Evolutionary conservation across 1,139 yeast genomes (phyloP).

Genomic region (Waltiozyma sp.): DNA sequence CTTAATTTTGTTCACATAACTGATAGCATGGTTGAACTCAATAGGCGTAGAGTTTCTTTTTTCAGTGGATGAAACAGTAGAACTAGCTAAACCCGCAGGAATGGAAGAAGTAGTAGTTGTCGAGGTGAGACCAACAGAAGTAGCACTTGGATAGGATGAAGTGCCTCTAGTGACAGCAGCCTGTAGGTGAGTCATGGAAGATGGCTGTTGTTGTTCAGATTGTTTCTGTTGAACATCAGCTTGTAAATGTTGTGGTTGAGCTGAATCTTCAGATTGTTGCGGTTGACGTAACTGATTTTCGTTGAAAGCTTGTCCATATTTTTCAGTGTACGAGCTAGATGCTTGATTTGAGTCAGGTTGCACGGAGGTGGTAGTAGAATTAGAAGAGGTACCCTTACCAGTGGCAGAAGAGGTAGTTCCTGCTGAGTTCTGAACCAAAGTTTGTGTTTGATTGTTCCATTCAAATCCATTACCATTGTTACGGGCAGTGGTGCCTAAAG

Average conservation of each 20-base stretch:
- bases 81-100: no score
- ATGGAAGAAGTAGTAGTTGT: background rate
- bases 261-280: no score
- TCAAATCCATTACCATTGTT: slow-evolving; percentile 4
- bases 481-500: slow-evolving; percentile 67
- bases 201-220: slow-evolving; percentile 13
- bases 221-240: slow-evolving; percentile 14
- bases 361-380: no score
- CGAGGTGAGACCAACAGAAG: slow-evolving; percentile 4
- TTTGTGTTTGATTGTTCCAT: slow-evolving; percentile 1
- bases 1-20: slow-evolving; percentile 90
- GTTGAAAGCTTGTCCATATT: no score
- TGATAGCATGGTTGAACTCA: slow-evolving; percentile 94
- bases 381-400: no score
- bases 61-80: no score
- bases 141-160: background rate
- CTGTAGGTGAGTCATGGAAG: slow-evolving; percentile 26
- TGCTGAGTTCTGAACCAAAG: slow-evolving; percentile 4
- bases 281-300: no score
- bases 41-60: slow-evolving; percentile 61
- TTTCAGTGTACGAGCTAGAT: no score
- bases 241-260: background rate
- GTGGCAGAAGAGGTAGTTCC: slow-evolving; percentile 5
- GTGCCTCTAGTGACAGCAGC: slow-evolving; percentile 27
- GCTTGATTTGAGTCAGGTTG: no score